These are phyloP conservation scores for Lepidium africanum DNA, from an alignment of 345 rosid species.

Conservation along the genomic window DNA sequence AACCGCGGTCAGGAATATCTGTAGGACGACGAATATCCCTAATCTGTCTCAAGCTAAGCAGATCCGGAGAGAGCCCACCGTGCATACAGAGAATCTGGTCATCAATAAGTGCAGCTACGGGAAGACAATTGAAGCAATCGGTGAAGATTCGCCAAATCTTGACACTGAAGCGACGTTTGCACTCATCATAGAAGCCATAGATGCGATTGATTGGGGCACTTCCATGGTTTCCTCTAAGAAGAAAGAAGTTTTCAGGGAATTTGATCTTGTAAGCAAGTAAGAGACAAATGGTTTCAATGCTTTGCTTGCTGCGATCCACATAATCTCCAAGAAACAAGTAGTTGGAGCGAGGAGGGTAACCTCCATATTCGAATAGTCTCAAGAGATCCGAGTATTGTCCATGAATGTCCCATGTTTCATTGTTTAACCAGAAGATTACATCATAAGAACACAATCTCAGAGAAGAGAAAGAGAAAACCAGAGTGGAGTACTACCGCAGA, in stretches of 20 bases:
- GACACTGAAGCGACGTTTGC: constrained; percentile 68
- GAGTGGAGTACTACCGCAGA: constrained; percentile 49
- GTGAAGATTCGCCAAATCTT: constrained; percentile 73
- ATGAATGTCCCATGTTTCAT: constrained; percentile 67
- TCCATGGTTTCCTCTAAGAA: constrained; percentile 86
- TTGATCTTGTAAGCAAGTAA: constrained; percentile 81
- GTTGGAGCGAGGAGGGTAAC: constrained; percentile 71
- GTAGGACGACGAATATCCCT: constrained; percentile 62
- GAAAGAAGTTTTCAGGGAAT: constrained; percentile 71
- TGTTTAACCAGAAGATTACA: background rate
- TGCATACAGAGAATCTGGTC: constrained; percentile 88
- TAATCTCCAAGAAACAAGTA: constrained; percentile 90
- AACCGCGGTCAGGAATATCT: constrained; percentile 74
- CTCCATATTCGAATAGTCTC: constrained; percentile 76
- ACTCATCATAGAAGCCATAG: constrained; percentile 86
- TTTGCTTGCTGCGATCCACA: constrained; percentile 87
- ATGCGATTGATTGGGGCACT: constrained; percentile 81
- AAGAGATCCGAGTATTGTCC: constrained; percentile 93
- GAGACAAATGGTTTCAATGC: constrained; percentile 87
- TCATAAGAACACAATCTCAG: constrained; percentile 7
- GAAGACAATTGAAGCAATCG: constrained; percentile 82
- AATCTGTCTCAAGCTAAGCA: constrained; percentile 55
- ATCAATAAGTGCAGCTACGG: constrained; percentile 77
- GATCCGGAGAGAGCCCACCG: constrained; percentile 84
- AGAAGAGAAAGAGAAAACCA: background rate